Evolutionary conservation across 2,329 filamentous ascomycete species (phyloP).

Genomic region (Penicillium sp.): DNA sequence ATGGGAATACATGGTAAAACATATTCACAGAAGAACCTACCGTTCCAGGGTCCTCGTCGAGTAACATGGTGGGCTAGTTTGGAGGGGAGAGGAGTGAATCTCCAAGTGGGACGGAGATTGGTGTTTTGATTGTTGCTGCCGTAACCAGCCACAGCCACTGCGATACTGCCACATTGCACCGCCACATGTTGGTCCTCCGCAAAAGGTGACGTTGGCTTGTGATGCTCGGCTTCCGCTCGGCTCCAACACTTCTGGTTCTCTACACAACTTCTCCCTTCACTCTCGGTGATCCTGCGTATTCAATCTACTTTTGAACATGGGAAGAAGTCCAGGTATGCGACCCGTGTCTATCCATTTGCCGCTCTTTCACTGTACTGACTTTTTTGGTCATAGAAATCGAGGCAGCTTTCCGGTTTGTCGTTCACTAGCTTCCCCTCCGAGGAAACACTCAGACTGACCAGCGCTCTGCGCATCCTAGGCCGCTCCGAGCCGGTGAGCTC

Average conservation of each 20-base stretch:
- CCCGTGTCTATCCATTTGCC: not conserved
- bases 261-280: not conserved
- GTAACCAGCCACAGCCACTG: slow-evolving; percentile 40
- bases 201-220: slow-evolving; percentile 32
- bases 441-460: slow-evolving; percentile 15
- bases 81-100: slow-evolving; percentile 1
- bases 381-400: slow-evolving; percentile 2
- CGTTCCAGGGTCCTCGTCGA: slow-evolving; percentile 88
- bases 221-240: slow-evolving; percentile 15
- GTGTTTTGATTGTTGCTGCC: slow-evolving; percentile 40
- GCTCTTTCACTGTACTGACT: slow-evolving; percentile 7
- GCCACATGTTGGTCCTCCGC: slow-evolving; percentile 38
- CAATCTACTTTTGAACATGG: slow-evolving; percentile 37
- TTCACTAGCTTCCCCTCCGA: not conserved
- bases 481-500: slow-evolving; percentile 88
- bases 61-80: slow-evolving; percentile 70
- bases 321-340: slow-evolving; percentile 56
- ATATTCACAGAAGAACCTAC: slow-evolving; percentile 59
- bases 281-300: not conserved
- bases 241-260: not conserved
- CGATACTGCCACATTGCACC: slow-evolving; percentile 23
- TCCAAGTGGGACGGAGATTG: not conserved
- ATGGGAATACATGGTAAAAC: too few species aligned
- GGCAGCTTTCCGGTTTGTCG: slow-evolving; percentile 1
- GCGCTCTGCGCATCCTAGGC: slow-evolving; percentile 56